Base-by-base conservation (phyloP, 306 rosid genomes). In the Pterocarpus macrocarpus region DNA sequence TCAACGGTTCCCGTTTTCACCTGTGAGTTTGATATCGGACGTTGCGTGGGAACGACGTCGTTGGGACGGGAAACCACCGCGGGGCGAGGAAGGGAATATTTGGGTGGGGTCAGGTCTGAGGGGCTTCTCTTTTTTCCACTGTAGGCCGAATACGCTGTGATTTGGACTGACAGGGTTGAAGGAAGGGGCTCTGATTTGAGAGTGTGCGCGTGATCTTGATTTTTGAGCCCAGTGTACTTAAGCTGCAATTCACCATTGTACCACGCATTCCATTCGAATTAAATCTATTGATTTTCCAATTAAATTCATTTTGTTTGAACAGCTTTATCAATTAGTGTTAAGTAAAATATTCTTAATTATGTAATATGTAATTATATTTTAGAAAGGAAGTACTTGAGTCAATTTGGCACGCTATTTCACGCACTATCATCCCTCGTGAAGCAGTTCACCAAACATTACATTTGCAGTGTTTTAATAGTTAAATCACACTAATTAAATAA, bases 1-100 rank as follows among this genome's bases (percentile, higher is more conserved):
- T 95, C 87, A 91, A 86, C 89, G 99, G 99, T 65, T 93, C 98
- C 55, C 97, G 99, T 65, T 91, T 93, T 85, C 98, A 91, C 63
- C 81, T 90, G 12, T 93, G 82, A 82, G 15, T 1, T 4, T 14
- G 15, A 0, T 1, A 30, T 10, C 0, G 0, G 0, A 8, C 10
- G 1, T 38, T 3, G 67, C 71, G 62, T 35, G 65, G 77, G 39
- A 81, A 74, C 83, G 84, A 75, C 85, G 82, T 55, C 84, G 84
- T 74, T 43, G 6, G 6, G 47, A 8, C 10, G 2, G 47, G 47
- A 8, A 43, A 7, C 7, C 10, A 9, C 47, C 6, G 11, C 7
- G 47, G 28, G 28, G 28, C 0, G 28, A 22, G 52, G 17, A 8
- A 49, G 65, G 65, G 83, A 79, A 84, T 82, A 65, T 78, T 85